Base-by-base conservation (phyloP, 768 basidiomycete species). In the Cystobasidium ongulense region DNA sequence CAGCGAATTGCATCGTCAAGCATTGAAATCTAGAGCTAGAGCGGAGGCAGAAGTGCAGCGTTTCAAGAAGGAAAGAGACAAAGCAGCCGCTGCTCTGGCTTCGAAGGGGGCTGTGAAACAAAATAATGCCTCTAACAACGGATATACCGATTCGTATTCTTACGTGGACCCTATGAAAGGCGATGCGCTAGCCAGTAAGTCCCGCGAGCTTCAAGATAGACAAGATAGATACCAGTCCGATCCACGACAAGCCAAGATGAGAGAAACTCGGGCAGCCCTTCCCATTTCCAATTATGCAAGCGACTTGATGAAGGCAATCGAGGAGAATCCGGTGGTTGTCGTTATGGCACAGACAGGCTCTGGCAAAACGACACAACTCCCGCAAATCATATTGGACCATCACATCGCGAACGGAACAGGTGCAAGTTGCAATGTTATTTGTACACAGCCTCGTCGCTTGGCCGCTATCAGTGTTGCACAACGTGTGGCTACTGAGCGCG, bases 351-450 rank as follows among this genome's bases (percentile, higher is more conserved):
- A 89, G 7, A 92, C 92, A 1, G 91, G 92, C 39, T 92, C 91
- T 0, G 92, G 93, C 0, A 96, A 96, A 83, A 95, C 92, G 7
- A 96, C 93, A 0, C 94, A 97, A 81, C 86, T 96, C 29, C 94
- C 94, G 4, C 94, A 96, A 80, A 84, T 96, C 59, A 87, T 96
- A 75, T 84, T 97, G 62, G 93, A 97, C 78, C 86, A 89, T 52
- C 88, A 85, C 78, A 92, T 92, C 73, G 84, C 88, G 21, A 83
- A 84, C 18, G 90, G 88, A n/a, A 84, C 90, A 68, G 94, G 94
- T 18, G 88, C 90, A 0, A 81, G 83, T 63, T 95, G 92, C 82
- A 95, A 96, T 79, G 86, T 97, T 76, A 83, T 96, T 31, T 96
- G 92, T 79, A 96, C 93, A 0, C 94, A 97, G 79, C 94, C 94